Base-by-base conservation (phyloP, 495 filamentous ascomycete genomes). In the Immersiella caudata region DNA sequence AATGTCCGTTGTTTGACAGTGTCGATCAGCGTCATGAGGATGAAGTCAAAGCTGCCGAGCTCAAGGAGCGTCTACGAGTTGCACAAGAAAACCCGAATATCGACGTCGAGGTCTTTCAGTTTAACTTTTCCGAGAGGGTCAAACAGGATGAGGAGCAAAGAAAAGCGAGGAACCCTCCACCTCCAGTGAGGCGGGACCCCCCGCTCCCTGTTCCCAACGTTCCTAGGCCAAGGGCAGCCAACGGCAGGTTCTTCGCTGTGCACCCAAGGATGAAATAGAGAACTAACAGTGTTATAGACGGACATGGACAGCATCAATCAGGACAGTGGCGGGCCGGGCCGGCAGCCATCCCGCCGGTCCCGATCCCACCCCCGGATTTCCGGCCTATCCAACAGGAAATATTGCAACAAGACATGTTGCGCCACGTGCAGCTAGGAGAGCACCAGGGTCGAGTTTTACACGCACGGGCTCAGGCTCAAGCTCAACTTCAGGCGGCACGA, bases 1-100 rank as follows among this genome's bases (percentile, higher is more conserved):
- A 85, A 58, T 96, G 92, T 68, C 87, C 85, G 7, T 75, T 92
- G 0, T 88, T 89, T 67, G 91, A 94, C 62, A 84, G 84, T 3
- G 79, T 80, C 4, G 83, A 89, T 54, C 68, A 82, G 54, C 85
- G 89, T 0, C 89, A 93, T 58, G 75, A 90, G 52, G 67, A 85
- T 6, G 91, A 94, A 59, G 86, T 94, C 6, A 78, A 84, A 29
- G 80, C 80, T 27, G 93, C 93, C 7, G 88, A 90, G 68, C 82
- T 82, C 61, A 79, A 79, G 40, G 85, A 87, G 2, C 81, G 87
- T n/a, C 81, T 83, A 64, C 81, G 82, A 68, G 76, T 90, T 18
- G 80, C 78, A 6, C 76, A 79, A 54, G 83, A 89, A 60, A 83
- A 93, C 73, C 88, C 90, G 0, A 81, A 86, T 14, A 67, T 92